A percentile compares a stretch with the other conserved stretches of the same genome.
These are phyloP conservation scores for Aspergillus pseudonomiae DNA, from an alignment of 2,329 filamentous ascomycete species.

Conservation along the genomic window DNA sequence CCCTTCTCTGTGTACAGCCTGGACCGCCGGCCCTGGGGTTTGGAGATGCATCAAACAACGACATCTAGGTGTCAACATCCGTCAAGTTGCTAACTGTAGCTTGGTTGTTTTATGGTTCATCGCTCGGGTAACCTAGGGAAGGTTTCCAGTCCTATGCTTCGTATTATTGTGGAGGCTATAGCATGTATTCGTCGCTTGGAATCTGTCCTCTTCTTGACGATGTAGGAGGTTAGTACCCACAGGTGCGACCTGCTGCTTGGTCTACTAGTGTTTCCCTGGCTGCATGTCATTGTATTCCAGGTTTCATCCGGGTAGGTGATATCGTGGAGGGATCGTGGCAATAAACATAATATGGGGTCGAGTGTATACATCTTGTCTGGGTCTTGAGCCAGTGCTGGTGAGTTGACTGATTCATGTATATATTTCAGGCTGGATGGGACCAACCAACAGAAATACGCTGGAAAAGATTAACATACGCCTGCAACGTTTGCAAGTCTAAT, in stretches of 20 bases:
- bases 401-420: no score
- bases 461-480: background rate
- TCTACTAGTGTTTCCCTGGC: background rate
- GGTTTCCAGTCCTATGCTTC: background rate
- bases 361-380: background rate
- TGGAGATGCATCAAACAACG: background rate
- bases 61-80: background rate
- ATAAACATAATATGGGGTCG: background rate
- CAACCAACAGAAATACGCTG: background rate
- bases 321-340: no score
- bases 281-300: background rate
- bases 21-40: background rate
- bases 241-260: background rate
- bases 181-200: background rate
- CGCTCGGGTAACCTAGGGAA: background rate
- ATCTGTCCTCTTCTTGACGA: background rate
- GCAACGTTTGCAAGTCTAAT: background rate
- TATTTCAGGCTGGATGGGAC: no score
- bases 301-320: fast-evolving
- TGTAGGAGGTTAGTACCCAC: no score
- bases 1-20: background rate
- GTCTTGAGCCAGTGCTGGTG: no score
- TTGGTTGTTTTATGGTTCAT: background rate
- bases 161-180: background rate
- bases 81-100: background rate